Base-by-base conservation (phyloP, 352 stramenopile genomes). In the Vaucheria bursata region DNA sequence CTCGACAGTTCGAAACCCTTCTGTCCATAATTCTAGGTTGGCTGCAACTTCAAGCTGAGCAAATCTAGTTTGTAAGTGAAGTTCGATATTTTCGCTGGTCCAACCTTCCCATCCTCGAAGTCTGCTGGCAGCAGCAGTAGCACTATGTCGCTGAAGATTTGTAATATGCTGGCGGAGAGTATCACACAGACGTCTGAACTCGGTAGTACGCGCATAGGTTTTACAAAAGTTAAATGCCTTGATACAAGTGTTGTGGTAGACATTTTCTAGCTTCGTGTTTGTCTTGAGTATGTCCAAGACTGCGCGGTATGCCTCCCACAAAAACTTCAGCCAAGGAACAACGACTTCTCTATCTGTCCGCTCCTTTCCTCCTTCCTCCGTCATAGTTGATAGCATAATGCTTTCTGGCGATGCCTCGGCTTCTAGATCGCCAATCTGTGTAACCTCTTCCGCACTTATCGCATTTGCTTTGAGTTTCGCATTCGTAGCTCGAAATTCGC, bases 1-100 rank as follows among this genome's bases (percentile, higher is more conserved):
- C 85, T 98, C 95, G 38, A 98, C 95, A 8, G 95, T 99, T 70
- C 95, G 91, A 87, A 98, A 98, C 34, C 92, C 94, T 85, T 99
- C 95, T 0, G 91, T 97, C 87, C 96, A 98, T 37, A 98, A 88
- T 82, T 97, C 92, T 12, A 98, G 87, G 59, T 91, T 84, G 34
- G 91, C 94, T 7, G 94, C 92, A 2, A 96, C 94, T 85, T 98
- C 92, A 31, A 99, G 87, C 85, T 99, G 95, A 71, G 88, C 90
- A 87, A 98, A 98, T 36, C 94, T 91, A 77, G 97, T 97, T 81
- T 97, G 89, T 12, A 99, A 87, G 69, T 98, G 92, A 49, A 95
- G 87, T 83, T 98, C 95, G 36, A 98, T 92, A 40, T 88, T 90
- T 68, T 98, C 94, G 50, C 92, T 87, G 34, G 91, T 95, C 87